Conservation (phyloP, 164 flowering plant species). For the Brasenia schreberi region DNA sequence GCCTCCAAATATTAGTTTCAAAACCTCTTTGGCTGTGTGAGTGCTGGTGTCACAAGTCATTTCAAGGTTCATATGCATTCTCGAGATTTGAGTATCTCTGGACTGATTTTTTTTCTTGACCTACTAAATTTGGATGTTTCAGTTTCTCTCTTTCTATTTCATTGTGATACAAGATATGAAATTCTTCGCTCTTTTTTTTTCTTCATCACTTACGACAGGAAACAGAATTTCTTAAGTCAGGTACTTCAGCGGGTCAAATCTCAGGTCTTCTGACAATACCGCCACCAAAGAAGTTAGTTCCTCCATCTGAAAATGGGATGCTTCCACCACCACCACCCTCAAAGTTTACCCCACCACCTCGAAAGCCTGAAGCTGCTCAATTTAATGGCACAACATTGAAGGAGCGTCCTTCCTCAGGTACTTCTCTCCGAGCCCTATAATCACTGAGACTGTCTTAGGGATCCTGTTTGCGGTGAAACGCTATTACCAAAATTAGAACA, state of each 20-base stretch:
- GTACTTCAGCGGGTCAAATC: slow-evolving; percentile 14
- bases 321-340: slow-evolving; percentile 34
- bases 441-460: slow-evolving; percentile 43
- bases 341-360: slow-evolving; percentile 23
- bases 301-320: slow-evolving; percentile 30
- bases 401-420: background rate
- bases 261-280: slow-evolving; percentile 33
- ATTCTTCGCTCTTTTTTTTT: slow-evolving; percentile 11
- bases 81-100: background rate
- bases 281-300: slow-evolving; percentile 48
- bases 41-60: background rate
- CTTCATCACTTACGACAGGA: slow-evolving; percentile 37
- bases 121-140: background rate
- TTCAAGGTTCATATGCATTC: background rate
- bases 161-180: slow-evolving; percentile 4
- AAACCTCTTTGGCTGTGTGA: background rate
- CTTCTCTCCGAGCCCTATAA: slow-evolving; percentile 13
- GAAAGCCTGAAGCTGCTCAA: background rate
- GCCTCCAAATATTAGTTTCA: too few species aligned
- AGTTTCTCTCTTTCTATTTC: background rate
- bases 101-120: background rate
- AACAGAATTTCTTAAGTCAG: slow-evolving; percentile 29
- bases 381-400: background rate
- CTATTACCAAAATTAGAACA: background rate
- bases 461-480: background rate